Percentiles rank a stretch among this genome's conserved stretches.
These are phyloP conservation scores for Trypanosoma cruzi DNA, from an alignment of 208 protist genomes.

Conservation along the genomic window DNA sequence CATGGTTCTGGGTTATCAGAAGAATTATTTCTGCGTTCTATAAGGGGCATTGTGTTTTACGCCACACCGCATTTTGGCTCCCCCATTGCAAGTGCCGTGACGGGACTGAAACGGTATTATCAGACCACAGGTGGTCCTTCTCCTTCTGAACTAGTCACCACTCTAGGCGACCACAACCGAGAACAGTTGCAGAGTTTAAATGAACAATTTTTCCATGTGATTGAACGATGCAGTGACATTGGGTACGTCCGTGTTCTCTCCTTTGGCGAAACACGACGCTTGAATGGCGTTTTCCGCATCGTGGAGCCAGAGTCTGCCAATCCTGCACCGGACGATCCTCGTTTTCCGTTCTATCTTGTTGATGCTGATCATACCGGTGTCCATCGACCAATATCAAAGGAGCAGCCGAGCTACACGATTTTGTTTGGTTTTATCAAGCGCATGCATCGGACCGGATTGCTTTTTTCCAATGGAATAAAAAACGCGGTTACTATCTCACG, in stretches of 20 bases:
- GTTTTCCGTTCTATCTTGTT: slow-evolving; percentile 57
- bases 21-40: slow-evolving; percentile 33
- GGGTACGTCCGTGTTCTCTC: slow-evolving; percentile 37
- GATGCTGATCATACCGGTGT: slow-evolving; percentile 59
- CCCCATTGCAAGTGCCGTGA: slow-evolving; percentile 56
- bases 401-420: slow-evolving; percentile 53
- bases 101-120: slow-evolving; percentile 57
- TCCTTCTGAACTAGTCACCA: slow-evolving; percentile 56
- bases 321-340: slow-evolving; percentile 49
- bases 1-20: slow-evolving; percentile 13
- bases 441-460: slow-evolving; percentile 45
- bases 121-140: slow-evolving; percentile 49
- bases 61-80: slow-evolving; percentile 77
- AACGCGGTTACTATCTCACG: neutral
- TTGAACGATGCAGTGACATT: slow-evolving; percentile 30
- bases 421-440: slow-evolving; percentile 59
- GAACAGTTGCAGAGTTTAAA: slow-evolving; percentile 44
- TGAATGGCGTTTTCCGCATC: slow-evolving; percentile 52
- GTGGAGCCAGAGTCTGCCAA: slow-evolving; percentile 70
- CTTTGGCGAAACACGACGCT: slow-evolving; percentile 57
- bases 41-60: slow-evolving; percentile 74
- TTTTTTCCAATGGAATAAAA: slow-evolving; percentile 2
- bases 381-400: slow-evolving; percentile 56
- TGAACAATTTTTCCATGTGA: slow-evolving; percentile 53
- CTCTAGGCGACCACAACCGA: slow-evolving; percentile 63